phyloP scores from a whole-genome alignment of 176 grass and related monocot species.

The Bromus sterilis region DNA sequence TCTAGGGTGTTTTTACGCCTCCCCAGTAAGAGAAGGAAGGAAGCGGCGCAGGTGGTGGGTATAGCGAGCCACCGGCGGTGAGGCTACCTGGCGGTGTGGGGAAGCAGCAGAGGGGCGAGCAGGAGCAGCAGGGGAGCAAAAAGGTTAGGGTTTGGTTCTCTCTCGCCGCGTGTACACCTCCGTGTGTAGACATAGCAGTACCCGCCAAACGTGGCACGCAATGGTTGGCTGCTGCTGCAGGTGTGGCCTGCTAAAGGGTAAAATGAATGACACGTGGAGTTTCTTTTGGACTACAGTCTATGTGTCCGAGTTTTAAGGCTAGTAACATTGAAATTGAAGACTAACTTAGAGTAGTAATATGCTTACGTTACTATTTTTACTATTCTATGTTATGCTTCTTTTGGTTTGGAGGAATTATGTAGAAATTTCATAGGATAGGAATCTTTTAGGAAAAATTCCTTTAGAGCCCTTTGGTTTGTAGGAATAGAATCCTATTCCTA shows the following conservation, averaged over 20 bases:
- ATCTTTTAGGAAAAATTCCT: no score
- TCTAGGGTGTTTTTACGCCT: constrained; percentile 3
- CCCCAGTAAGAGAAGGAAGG: not conserved
- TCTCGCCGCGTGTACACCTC: not conserved
- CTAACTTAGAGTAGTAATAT: no score
- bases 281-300: accelerated
- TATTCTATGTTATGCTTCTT: no score
- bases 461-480: no score
- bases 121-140: constrained; percentile 8
- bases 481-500: no score
- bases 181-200: not conserved
- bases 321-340: no score
- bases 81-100: constrained; percentile 31
- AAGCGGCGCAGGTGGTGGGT: constrained; percentile 17
- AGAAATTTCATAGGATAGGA: no score
- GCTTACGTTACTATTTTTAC: no score
- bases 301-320: no score
- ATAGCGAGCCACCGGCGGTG: constrained; percentile 38
- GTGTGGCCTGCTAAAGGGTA: not conserved
- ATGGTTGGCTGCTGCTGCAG: not conserved
- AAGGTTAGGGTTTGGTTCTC: constrained; percentile 41
- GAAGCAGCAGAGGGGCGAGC: constrained; percentile 8
- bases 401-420: no score
- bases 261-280: not conserved
- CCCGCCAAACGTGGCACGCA: constrained; percentile 5